Evolutionary conservation across 352 stramenopile genomes (phyloP), one percentile per base, ranked within the genome.

Genomic region (Globisporangium mamillatum): DNA sequence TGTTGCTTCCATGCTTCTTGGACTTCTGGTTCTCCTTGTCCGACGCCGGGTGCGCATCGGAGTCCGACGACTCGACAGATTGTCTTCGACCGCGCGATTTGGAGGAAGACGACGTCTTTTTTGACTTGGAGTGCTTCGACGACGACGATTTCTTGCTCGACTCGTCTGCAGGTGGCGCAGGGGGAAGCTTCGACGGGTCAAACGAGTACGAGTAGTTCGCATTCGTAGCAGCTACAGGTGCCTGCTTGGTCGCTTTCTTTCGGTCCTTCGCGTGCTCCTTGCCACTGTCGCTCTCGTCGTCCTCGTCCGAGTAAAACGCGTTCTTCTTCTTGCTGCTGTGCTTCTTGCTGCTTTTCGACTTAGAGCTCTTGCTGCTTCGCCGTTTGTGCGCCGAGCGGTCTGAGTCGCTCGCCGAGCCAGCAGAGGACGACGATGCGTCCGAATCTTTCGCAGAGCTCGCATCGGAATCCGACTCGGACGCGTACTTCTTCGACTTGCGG

Each of bases 161-260:
- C 27, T 70, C 50, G 32, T 82, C 63, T 4, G 76, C 66, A 5
- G 48, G 63, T 63, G 76, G 75, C 7, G 78, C 56, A 48, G 75
- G 71, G 12, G 76, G 76, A 1, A 86, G 69, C 55, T 89, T 89
- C 10, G 78, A 70, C 25, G 78, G 76, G 38, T 85, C 80, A 48
- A 86, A 86, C 1, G 78, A 80, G 70, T 74, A 85, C 59, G 72
- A 66, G 69, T 85, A 89, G 64, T 81, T 64, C 4, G 58, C 60
- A 29, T 29, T 29, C 25, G 25, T 29, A 16, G 62, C 36, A 22
- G 58, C 25, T 10, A 58, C 53, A 38, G 71, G 18, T 41, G 25
- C 52, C 24, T 20, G 20, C 29, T 65, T 66, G 22, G 22, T 38
- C 36, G 55, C 36, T 56, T 64, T 71, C 44, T 67, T 72, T 9